A percentile compares a stretch with the other conserved stretches of the same genome.
Conservation (phyloP, 139 green algal genomes). For the Monoraphidium neglectum region DNA sequence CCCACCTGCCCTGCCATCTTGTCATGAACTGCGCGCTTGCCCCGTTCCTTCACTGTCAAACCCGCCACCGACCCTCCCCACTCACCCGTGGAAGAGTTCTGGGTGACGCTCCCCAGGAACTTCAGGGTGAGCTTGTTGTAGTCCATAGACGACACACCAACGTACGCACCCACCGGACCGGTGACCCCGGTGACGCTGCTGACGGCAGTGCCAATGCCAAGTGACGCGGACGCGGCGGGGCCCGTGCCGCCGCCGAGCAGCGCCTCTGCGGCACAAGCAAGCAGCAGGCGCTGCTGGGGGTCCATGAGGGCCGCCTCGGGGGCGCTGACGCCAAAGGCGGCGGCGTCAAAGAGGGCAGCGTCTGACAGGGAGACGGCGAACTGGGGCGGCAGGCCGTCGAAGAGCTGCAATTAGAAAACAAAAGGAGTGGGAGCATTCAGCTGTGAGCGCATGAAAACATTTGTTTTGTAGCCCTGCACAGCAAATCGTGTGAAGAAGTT, state of each 20-base stretch:
- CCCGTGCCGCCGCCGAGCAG: neutral
- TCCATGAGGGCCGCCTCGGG: constrained; percentile 80
- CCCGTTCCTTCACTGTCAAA: too few relatives aligned
- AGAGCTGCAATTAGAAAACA: too few relatives aligned
- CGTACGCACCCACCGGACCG: constrained; percentile 51
- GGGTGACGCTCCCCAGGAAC: constrained; percentile 25
- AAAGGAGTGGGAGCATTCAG: too few relatives aligned
- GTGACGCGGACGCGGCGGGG: too few relatives aligned
- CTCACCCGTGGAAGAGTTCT: constrained; percentile 41
- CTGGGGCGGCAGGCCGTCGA: constrained; percentile 1
- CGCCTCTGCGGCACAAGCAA: constrained; percentile 56
- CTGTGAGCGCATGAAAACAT: too few relatives aligned
- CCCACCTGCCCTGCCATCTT: too few relatives aligned
- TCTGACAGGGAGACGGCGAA: constrained; percentile 73
- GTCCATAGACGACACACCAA: constrained; percentile 73
- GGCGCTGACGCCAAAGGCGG: constrained; percentile 64
- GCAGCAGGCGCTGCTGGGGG: constrained; percentile 76
- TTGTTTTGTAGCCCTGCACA: too few relatives aligned
- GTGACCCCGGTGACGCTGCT: neutral
- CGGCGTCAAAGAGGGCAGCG: constrained; percentile 65
- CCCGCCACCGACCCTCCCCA: too few relatives aligned
- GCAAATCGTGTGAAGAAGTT: too few relatives aligned
- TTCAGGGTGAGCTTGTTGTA: constrained; percentile 56
- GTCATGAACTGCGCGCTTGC: too few relatives aligned
- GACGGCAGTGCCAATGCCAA: too few relatives aligned